These are phyloP conservation scores for Urochloa ruziziensis DNA, from an alignment of 176 grass and related monocot genomes.

Conservation along the genomic window DNA sequence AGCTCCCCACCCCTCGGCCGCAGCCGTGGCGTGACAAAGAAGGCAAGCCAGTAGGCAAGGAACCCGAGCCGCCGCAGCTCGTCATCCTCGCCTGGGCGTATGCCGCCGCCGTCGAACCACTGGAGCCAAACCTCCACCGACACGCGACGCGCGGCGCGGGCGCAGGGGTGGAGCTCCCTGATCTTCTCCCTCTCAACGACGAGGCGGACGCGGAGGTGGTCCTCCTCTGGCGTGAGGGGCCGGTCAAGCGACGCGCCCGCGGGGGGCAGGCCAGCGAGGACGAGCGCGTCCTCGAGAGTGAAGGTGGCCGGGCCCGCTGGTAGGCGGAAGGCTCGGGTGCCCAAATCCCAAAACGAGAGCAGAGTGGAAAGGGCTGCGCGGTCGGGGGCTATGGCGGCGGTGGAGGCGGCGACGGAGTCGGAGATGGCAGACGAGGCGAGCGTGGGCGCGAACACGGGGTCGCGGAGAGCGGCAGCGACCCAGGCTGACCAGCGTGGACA, in stretches of 20 bases:
- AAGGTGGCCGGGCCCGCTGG: conserved; percentile 41
- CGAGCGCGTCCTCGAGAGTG: conserved; percentile 59
- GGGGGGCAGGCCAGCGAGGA: conserved; percentile 40
- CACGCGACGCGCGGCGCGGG: conserved; percentile 38
- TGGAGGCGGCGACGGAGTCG: conserved; percentile 26
- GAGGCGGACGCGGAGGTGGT: conserved; percentile 37
- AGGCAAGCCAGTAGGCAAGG: conserved; percentile 58
- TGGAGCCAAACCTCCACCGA: conserved; percentile 47
- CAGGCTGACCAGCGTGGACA: conserved; percentile 33
- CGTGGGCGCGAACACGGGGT: background rate
- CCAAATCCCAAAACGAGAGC: conserved; percentile 37
- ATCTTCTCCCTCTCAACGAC: conserved; percentile 71
- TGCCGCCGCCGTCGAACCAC: conserved; percentile 49
- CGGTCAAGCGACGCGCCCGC: conserved; percentile 43
- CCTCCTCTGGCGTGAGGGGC: conserved; percentile 32
- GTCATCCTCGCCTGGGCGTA: conserved; percentile 39
- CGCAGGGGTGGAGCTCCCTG: conserved; percentile 47
- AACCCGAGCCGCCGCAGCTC: conserved; percentile 53
- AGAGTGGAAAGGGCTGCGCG: conserved; percentile 31
- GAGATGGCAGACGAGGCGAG: conserved; percentile 23
- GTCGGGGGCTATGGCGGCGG: conserved; percentile 31
- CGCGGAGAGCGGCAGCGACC: conserved; percentile 9
- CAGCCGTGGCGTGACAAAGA: conserved; percentile 31
- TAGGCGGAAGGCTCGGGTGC: conserved; percentile 37
- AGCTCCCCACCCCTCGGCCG: conserved; percentile 19